Evolutionary conservation across 23 red algal species (phyloP), one percentile per base, ranked within the genome.

Genomic region (Agarophyton chilense): DNA sequence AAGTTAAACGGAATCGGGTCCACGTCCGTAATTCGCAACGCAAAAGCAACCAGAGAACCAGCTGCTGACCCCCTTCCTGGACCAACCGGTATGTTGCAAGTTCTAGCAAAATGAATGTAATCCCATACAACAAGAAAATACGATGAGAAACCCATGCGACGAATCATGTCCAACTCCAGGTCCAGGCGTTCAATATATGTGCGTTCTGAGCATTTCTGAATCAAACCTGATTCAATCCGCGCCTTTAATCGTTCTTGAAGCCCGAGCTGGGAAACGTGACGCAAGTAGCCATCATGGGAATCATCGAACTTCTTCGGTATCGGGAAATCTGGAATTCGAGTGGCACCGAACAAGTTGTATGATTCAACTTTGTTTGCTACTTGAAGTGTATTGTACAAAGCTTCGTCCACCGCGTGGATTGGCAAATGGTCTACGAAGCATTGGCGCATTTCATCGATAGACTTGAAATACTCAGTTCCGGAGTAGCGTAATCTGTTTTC

Each of bases 91-190:
- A 98, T 98, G 52, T 70, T 46, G 26, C 63, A 25, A 29, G 91
- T 78, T 32, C 92, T 87, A 8, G 96, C 96, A 83, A 79, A 93
- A 26, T 61, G 25, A 65, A 98, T 94, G 75, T 95, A 98, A 56
- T 98, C 96, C 91, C 92, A 94, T 17, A 98, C 96, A 61, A 98
- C 90, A 9, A 98, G 72, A 93, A 98, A 98, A 77, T 98, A 98
- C 28, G 82, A 83, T 14, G 96, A 66, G 53, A 98, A 98, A 28
- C 96, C 96, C 88, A 94, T 94, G 19, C 67, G 51, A 22, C 46
- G 28, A 66, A 98, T 87, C 77, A 95, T 91, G n/a, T 88, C 56
- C 72, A 98, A 62, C 84, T 98, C 96, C 42, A 77, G 60, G 29
- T 93, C 88, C 44, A 98, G 84, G 26, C 96, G 86, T 39, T 93